Base-by-base conservation (phyloP, 2,329 filamentous ascomycete species). In the Ascochyta pisi region DNA sequence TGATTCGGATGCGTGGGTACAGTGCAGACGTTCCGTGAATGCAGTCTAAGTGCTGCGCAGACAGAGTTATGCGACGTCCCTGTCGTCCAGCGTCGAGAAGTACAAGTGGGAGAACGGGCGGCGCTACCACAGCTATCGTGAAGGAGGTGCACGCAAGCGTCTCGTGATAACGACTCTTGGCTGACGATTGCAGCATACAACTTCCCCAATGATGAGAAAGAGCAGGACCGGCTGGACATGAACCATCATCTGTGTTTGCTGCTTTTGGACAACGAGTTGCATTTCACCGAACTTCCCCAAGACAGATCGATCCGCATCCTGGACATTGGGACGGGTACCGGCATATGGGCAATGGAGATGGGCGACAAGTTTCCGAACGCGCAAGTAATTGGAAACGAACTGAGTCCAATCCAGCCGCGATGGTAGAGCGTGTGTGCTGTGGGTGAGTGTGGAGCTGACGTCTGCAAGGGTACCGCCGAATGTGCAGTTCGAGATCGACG, bases 401-500 rank as follows among this genome's bases (percentile, higher is more conserved):
- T 82, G 40, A 79, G 77, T 1, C 79, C 81, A 23, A 82, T 82
- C 42, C 81, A 83, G 58, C 80, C 80, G 6, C 65, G 66, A 54
- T 78, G 77, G 73, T 53, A 38, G 23, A 12, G 27, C 13, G 13
- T n/a, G n/a, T 29, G 27, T 29, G 8, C 24, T n/a, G 35, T 15
- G 5, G 10, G 12, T 34, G 29, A n/a, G 9, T 34, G 13, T 15
- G 37, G 6, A 42, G 40, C 40, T 58, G 31, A 54, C 33, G 19
- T 2, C 22, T 5, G 13, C 15, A 26, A 58, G 79, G 65, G 76
- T 81, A 0, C 79, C 80, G 0, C 74, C 77, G 3, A 82, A 82
- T 62, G 76, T 75, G 56, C 61, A 69, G 19, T 82, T 82, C 61
- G 76, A 81, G 50, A 75, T 82, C 50, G 80, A 82, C 67, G 79